phyloP scores from a whole-genome alignment of 2,329 filamentous ascomycete genomes.

The Aquanectria penicillioides region DNA sequence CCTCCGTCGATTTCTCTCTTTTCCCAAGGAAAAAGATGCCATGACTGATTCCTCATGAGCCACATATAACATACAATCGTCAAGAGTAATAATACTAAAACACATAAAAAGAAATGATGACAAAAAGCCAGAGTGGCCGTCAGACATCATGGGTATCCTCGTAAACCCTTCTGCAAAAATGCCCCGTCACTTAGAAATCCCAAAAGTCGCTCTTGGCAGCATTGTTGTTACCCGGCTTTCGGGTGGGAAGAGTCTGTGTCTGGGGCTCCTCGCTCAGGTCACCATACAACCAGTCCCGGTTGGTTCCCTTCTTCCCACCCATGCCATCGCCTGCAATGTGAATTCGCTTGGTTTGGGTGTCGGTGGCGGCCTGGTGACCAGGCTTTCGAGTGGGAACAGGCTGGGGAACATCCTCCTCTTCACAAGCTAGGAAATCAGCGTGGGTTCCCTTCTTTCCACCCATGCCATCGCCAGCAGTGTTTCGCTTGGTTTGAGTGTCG shows the following conservation, averaged over 20 bases:
- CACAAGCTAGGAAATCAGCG: conserved; percentile 65
- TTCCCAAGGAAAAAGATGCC: conserved; percentile 21
- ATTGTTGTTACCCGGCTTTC: conserved; percentile 47
- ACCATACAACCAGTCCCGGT: conserved; percentile 66
- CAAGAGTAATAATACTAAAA: conserved; percentile 8
- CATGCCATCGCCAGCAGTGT: conserved; percentile 71
- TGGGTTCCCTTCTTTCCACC: conserved; percentile 65
- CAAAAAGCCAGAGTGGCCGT: conserved; percentile 3
- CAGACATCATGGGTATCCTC: conserved; percentile 24
- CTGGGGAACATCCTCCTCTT: conserved; percentile 51
- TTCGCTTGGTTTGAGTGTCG: not conserved
- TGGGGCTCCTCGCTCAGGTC: conserved; percentile 54
- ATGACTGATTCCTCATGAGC: conserved; percentile 40
- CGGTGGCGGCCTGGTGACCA: conserved; percentile 24
- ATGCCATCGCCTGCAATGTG: conserved; percentile 70
- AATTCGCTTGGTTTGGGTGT: conserved; percentile 40
- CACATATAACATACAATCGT: conserved; percentile 43
- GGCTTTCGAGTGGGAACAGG: conserved; percentile 31
- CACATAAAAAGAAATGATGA: conserved; percentile 15
- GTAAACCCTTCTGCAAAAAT: conserved; percentile 18
- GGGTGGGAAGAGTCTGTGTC: conserved; percentile 45
- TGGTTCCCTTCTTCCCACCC: conserved; percentile 66
- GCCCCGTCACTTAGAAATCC: conserved; percentile 54
- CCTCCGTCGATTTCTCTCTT: conserved; percentile 6
- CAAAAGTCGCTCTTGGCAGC: conserved; percentile 56